Evolutionary conservation across 1,284 basidiomycete species (phyloP).

Genomic region (Ceratobasidium sp.): DNA sequence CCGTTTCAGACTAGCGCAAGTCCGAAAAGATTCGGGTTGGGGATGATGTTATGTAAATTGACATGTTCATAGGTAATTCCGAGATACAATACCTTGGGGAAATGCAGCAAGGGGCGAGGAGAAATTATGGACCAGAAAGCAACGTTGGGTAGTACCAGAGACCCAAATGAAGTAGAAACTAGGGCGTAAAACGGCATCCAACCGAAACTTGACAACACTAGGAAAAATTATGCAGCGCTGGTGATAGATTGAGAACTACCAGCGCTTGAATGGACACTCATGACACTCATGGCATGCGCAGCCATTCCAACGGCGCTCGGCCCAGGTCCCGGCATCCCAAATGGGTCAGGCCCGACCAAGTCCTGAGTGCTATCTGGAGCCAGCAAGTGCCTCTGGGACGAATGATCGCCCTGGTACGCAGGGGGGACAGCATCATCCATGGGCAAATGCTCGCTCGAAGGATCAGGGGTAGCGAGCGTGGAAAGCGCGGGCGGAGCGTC

Average conservation of each 20-base stretch:
- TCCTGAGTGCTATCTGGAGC: not conserved
- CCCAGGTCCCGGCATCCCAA: not conserved
- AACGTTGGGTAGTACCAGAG: not conserved
- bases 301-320: constrained; percentile 18
- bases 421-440: not conserved
- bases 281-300: constrained; percentile 8
- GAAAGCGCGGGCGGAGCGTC: constrained; percentile 35
- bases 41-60: not conserved
- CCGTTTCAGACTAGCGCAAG: not conserved
- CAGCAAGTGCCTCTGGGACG: not conserved
- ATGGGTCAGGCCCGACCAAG: not conserved
- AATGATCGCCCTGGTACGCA: constrained; percentile 10
- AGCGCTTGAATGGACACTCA: constrained; percentile 15
- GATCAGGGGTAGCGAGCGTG: constrained; percentile 26
- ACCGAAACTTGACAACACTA: not conserved
- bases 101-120: no score
- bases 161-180: not conserved
- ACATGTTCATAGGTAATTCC: not conserved
- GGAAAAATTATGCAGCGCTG: constrained; percentile 14
- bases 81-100: not conserved
- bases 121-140: no score
- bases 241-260: constrained; percentile 15
- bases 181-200: not conserved
- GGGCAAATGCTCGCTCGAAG: constrained; percentile 21
- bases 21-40: not conserved